Evolutionary conservation across 1,284 basidiomycete genomes (phyloP).

Genomic region (Tetrapyrgos nigripes): DNA sequence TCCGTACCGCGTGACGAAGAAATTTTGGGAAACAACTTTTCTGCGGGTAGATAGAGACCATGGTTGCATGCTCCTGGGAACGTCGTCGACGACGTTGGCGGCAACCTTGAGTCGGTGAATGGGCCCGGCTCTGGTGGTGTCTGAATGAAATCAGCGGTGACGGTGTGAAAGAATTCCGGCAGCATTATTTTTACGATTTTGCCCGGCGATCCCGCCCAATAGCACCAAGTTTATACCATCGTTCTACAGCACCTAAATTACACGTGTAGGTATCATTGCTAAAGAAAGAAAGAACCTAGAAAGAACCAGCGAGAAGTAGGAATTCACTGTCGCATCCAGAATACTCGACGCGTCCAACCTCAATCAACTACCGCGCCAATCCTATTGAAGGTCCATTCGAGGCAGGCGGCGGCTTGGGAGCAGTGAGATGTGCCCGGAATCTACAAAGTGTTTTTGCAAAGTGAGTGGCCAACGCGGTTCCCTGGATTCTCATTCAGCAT

Average conservation of each 20-base stretch:
- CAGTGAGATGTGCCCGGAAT: constrained; percentile 43
- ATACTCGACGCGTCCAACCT: background rate
- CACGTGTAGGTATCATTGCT: background rate
- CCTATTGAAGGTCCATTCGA: background rate
- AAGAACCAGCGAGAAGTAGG: background rate
- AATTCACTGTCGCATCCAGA: no score
- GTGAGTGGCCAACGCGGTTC: constrained; percentile 53
- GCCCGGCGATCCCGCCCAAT: background rate
- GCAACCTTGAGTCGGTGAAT: constrained; percentile 21
- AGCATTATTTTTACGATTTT: background rate
- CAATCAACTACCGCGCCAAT: background rate
- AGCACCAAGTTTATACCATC: background rate
- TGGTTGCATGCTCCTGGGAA: constrained; percentile 29
- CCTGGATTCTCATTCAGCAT: constrained; percentile 43
- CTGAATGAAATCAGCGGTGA: background rate
- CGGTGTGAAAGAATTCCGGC: background rate
- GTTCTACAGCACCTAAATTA: background rate
- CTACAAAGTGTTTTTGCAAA: constrained; percentile 48
- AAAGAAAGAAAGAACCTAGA: background rate
- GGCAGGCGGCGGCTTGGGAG: background rate
- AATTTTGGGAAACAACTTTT: constrained; percentile 5
- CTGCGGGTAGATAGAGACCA: constrained; percentile 12
- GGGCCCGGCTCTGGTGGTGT: background rate
- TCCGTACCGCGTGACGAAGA: constrained; percentile 33
- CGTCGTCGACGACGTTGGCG: constrained; percentile 36